Evolutionary conservation across 176 grass and related monocot species (phyloP).

Genomic region (Carex scoparia): DNA sequence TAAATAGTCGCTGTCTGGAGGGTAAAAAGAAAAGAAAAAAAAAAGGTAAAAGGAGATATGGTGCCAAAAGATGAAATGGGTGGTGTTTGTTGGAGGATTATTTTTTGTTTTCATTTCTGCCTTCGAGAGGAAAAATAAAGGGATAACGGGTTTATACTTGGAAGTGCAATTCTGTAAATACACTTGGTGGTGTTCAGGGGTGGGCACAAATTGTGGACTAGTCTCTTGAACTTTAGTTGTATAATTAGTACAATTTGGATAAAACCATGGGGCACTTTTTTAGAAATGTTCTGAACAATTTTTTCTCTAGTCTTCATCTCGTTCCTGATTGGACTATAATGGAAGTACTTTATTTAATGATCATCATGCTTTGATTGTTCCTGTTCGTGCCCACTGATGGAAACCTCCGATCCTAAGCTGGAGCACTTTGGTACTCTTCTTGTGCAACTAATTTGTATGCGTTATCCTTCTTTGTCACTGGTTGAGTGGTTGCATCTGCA

Average conservation of each 20-base stretch:
- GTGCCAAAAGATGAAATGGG: slow-evolving; percentile 11
- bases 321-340: background rate
- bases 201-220: slow-evolving; percentile 1
- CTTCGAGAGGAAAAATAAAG: background rate
- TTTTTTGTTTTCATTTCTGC: slow-evolving; percentile 16
- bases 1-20: slow-evolving; percentile 8
- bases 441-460: background rate
- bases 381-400: background rate
- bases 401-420: background rate
- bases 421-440: background rate
- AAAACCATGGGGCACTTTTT: background rate
- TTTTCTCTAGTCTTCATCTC: background rate
- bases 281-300: background rate
- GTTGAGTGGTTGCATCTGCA: background rate
- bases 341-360: background rate
- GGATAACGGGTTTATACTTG: background rate
- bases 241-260: slow-evolving; percentile 15
- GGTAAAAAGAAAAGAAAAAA: background rate
- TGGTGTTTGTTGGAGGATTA: background rate
- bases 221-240: background rate
- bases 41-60: slow-evolving; percentile 2
- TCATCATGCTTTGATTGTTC: background rate
- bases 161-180: slow-evolving; percentile 18
- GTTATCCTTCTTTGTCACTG: background rate
- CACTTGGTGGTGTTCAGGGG: slow-evolving; percentile 18